Base-by-base conservation (phyloP, 176 grass and related monocot species). In the Eleusine coracana region DNA sequence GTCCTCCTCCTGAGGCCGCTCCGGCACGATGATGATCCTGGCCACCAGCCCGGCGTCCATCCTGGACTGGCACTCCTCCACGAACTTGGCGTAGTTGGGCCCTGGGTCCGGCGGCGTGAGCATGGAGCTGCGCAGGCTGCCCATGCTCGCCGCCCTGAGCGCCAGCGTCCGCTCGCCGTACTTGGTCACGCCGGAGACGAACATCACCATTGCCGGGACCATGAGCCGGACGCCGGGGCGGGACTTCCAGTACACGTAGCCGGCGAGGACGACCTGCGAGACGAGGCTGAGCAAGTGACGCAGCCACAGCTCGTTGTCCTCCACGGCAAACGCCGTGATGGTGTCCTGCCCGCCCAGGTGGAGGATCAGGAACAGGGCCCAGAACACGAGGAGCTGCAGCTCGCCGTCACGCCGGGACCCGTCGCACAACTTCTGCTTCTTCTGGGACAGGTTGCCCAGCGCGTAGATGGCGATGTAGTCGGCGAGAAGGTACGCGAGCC, bases 1-100 rank as follows among this genome's bases (percentile, higher is more conserved):
- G 28, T 40, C 54, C 21, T 55, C 62, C 3, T 12, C 62, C 7
- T 62, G 70, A 4, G n/a, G 62, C 23, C 80, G 80, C 69, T 87
- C 85, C 1, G 70, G 41, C 21, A 76, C 75, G 37, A 79, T 55
- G 65, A 77, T 62, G 71, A 88, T 91, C 56, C 56, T 25, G n/a
- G 86, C 77, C 6, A 37, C 51, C 76, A 85, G 51, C 1, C 89
- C 89, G 16, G 89, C 85, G 37, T 76, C 79, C 71, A 3, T 62
- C 36, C 79, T 77, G 10, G 89, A 85, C 25, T 84, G 70, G 71
- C 76, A 91, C 77, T 91, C 89, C 74, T 88, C 89, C 71, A 91
- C 83, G 34, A 92, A 83, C 45, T 89, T 89, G 59, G 90, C 68
- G 16, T 91, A 91, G 75, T 91, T 91, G 1, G 89, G 89, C 0